Evolutionary conservation across 768 basidiomycete species (phyloP).

Genomic region (Phlebiopsis gigantea): DNA sequence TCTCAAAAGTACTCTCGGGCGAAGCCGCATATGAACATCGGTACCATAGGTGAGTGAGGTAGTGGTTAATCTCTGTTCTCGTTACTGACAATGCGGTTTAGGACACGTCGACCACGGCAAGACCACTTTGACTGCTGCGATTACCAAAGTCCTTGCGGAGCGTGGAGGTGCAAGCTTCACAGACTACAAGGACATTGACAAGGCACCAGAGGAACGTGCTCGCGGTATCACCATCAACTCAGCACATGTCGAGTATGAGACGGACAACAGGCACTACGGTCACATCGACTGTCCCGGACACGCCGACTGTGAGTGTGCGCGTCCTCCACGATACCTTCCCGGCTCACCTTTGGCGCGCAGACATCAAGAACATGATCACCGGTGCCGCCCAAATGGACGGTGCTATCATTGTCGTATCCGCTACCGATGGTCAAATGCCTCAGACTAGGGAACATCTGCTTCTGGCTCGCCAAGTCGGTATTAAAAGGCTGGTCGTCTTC

Average conservation of each 20-base stretch:
- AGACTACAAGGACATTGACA: constrained; percentile 97
- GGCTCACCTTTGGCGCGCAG: constrained; percentile 31
- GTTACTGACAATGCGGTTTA: constrained; percentile 18
- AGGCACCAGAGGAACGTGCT: constrained; percentile 98
- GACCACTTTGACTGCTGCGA: constrained; percentile 93
- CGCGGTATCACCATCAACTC: constrained; percentile 99
- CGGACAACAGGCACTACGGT: constrained; percentile 83
- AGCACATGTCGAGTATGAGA: constrained; percentile 98
- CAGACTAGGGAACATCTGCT: constrained; percentile 98
- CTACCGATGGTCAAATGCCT: constrained; percentile 99
- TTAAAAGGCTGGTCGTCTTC: constrained; percentile 96
- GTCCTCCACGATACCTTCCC: neutral
- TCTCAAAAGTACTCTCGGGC: constrained; percentile 54
- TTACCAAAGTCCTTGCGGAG: constrained; percentile 87
- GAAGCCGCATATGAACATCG: constrained; percentile 94
- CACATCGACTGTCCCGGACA: constrained; percentile 98
- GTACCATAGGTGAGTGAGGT: constrained; percentile 67
- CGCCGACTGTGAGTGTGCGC: constrained; percentile 72
- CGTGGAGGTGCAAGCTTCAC: constrained; percentile 79
- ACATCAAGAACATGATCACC: constrained; percentile 99
- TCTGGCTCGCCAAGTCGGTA: constrained; percentile 95
- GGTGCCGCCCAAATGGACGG: constrained; percentile 98
- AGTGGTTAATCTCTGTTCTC: neutral
- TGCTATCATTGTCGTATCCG: constrained; percentile 94
- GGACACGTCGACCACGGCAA: constrained; percentile 98